Percentiles rank a stretch among this genome's conserved stretches.
Evolutionary conservation across 2,329 filamentous ascomycete genomes (phyloP).

Genomic region (Macrophomina tecta): DNA sequence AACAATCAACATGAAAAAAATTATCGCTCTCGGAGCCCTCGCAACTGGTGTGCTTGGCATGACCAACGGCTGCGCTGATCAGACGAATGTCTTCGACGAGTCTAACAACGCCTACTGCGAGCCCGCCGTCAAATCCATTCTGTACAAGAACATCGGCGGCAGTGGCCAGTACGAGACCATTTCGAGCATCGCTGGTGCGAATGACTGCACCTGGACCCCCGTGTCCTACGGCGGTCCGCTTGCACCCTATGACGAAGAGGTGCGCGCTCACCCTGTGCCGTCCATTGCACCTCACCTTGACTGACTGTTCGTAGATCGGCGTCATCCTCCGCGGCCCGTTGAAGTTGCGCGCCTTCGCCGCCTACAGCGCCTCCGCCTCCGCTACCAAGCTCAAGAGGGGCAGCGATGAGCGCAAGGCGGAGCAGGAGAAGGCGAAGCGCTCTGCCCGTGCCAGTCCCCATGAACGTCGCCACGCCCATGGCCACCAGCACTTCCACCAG

Average conservation of each 20-base stretch:
- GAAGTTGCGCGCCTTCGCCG: slow-evolving; percentile 70
- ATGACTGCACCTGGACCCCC: slow-evolving; percentile 60
- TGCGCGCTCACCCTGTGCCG: slow-evolving; percentile 49
- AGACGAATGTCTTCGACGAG: slow-evolving; percentile 20
- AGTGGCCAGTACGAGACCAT: slow-evolving; percentile 70
- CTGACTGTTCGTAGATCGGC: slow-evolving; percentile 62
- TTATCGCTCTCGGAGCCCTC: slow-evolving; percentile 21
- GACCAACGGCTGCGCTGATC: slow-evolving; percentile 22
- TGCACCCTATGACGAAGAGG: slow-evolving; percentile 73
- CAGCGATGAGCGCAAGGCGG: slow-evolving; percentile 40
- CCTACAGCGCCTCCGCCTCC: slow-evolving; percentile 62
- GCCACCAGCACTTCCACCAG: slow-evolving; percentile 59
- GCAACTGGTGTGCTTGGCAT: background rate
- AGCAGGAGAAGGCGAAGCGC: slow-evolving; percentile 31
- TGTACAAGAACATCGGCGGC: slow-evolving; percentile 68
- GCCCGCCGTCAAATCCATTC: slow-evolving; percentile 65
- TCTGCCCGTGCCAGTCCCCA: slow-evolving; percentile 31
- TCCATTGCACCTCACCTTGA: background rate
- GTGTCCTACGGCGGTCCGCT: slow-evolving; percentile 65
- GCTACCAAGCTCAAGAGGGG: slow-evolving; percentile 25
- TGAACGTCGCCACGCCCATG: slow-evolving; percentile 48
- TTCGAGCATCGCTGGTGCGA: slow-evolving; percentile 63
- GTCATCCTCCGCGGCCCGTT: slow-evolving; percentile 75
- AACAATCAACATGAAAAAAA: slow-evolving; percentile 13
- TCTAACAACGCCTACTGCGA: slow-evolving; percentile 68